Evolutionary conservation across 2,329 filamentous ascomycete genomes (phyloP).

Genomic region (Paracorniculantispora psalliotae): DNA sequence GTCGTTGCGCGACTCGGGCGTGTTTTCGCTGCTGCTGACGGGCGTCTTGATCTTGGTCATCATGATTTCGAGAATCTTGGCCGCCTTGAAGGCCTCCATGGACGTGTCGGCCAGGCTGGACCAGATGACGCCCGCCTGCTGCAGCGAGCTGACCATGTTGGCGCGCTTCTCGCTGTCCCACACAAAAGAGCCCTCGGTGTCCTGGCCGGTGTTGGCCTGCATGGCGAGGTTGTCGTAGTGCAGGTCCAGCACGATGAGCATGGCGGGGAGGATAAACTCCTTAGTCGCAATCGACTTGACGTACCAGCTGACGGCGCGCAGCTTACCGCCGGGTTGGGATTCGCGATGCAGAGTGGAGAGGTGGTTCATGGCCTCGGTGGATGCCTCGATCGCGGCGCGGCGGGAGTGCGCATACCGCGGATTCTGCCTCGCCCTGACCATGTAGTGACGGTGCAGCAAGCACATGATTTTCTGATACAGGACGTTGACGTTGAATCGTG

Average conservation of each 20-base stretch:
- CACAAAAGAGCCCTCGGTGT: slow-evolving; percentile 43
- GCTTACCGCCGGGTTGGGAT: slow-evolving; percentile 63
- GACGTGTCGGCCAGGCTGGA: slow-evolving; percentile 69
- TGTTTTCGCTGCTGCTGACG: slow-evolving; percentile 12
- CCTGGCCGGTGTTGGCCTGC: slow-evolving; percentile 36
- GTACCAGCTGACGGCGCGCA: slow-evolving; percentile 72
- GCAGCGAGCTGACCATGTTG: slow-evolving; percentile 72
- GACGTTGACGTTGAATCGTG: slow-evolving; percentile 77
- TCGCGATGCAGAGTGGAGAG: slow-evolving; percentile 72
- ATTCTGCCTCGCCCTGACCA: slow-evolving; percentile 72
- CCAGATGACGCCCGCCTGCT: slow-evolving; percentile 75
- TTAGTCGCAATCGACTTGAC: slow-evolving; percentile 74
- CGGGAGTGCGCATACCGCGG: slow-evolving; percentile 79
- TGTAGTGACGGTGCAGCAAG: slow-evolving; percentile 82
- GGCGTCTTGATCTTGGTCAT: slow-evolving; percentile 62
- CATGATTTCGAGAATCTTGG: slow-evolving; percentile 76
- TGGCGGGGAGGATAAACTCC: slow-evolving; percentile 81
- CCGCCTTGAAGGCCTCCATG: slow-evolving; percentile 87
- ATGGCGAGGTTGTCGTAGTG: slow-evolving; percentile 58
- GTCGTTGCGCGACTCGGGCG: slow-evolving; percentile 14
- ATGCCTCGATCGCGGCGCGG: slow-evolving; percentile 78
- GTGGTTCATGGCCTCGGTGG: slow-evolving; percentile 73
- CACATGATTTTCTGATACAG: slow-evolving; percentile 86
- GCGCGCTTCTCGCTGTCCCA: slow-evolving; percentile 58
- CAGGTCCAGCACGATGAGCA: slow-evolving; percentile 77